A percentile compares a stretch with the other conserved stretches of the same genome.
Evolutionary conservation across 768 basidiomycete genomes (phyloP).

Genomic region (Leccinum uliginosum): DNA sequence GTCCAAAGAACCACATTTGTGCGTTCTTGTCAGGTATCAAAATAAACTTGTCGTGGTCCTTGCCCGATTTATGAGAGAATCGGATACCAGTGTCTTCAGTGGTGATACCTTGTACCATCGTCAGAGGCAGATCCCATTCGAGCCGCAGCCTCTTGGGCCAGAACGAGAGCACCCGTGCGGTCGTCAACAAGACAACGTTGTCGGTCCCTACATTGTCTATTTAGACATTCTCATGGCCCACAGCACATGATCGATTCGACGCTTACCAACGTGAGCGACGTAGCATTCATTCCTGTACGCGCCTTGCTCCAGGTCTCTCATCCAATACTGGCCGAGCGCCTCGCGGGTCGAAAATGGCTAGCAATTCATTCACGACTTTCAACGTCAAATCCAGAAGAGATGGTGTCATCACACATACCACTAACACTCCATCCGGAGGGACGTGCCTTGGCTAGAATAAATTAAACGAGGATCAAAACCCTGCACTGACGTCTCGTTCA

Average conservation of each 20-base stretch:
- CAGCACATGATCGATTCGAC: not conserved
- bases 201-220: slow-evolving; percentile 76
- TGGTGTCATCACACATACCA: slow-evolving; percentile 46
- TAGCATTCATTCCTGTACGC: slow-evolving; percentile 80
- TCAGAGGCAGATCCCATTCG: slow-evolving; percentile 89
- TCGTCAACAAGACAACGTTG: slow-evolving; percentile 76
- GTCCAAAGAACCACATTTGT: slow-evolving; percentile 77
- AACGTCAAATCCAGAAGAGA: not conserved
- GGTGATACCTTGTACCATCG: slow-evolving; percentile 80
- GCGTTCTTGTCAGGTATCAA: slow-evolving; percentile 71
- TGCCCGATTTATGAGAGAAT: slow-evolving; percentile 75
- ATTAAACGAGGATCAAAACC: not conserved
- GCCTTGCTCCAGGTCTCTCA: slow-evolving; percentile 90
- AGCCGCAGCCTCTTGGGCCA: slow-evolving; percentile 80
- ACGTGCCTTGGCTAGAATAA: slow-evolving; percentile 72
- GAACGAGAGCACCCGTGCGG: slow-evolving; percentile 74
- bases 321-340: slow-evolving; percentile 94
- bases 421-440: slow-evolving; percentile 81
- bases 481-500: not conserved
- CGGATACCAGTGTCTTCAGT: slow-evolving; percentile 90
- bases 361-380: not conserved
- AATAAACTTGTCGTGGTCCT: slow-evolving; percentile 71
- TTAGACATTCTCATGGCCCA: slow-evolving; percentile 9
- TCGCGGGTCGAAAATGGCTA: slow-evolving; percentile 89
- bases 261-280: slow-evolving; percentile 86